Evolutionary conservation across 2,329 filamentous ascomycete genomes (phyloP), one percentile per base, ranked within the genome.

Genomic region (Piedraia hortae): DNA sequence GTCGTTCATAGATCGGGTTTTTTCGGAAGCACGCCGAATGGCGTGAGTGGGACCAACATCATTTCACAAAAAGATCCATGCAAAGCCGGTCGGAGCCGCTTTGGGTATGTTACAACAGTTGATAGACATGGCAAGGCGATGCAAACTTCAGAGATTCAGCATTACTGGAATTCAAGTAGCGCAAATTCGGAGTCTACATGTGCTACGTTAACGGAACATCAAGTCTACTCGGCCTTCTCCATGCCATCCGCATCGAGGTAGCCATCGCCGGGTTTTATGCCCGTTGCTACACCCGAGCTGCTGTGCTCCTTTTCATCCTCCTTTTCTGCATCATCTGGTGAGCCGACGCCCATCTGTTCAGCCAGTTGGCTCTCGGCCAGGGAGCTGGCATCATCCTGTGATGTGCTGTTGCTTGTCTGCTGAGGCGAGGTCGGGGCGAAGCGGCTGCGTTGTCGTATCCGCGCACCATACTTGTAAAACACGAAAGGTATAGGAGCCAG

Each of bases 401-500:
- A 18, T 19, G 21, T 19, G n/a, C 22, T 10, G 16, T 12, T 20
- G n/a, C 12, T 16, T 6, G 26, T 13, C 11, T 26, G 23, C 6
- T 19, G 5, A 4, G 26, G 20, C 10, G 6, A 15, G 3, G 36
- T 39, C 1, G 37, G 37, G 4, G 37, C 37, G 18, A 31, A 36
- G 16, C 26, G 31, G 14, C 28, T 31, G 22, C 29, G 19, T 21
- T 23, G 26, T 12, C 35, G 19, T 11, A 39, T 38, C 24, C 24
- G 29, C 16, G 24, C 24, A 3, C 36, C 36, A 24, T 30, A 39
- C 18, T 28, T 29, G 25, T 35, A 38, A 24, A 39, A 38, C 10
- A 37, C 16, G 21, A 39, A 40, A 23, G 1, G 35, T 8, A 37
- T 29, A 5, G 36, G 36, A 10, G 32, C 34, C 4, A 34, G 35